Evolutionary conservation across 208 protist species (phyloP).

Genomic region (Porcisia deanei): DNA sequence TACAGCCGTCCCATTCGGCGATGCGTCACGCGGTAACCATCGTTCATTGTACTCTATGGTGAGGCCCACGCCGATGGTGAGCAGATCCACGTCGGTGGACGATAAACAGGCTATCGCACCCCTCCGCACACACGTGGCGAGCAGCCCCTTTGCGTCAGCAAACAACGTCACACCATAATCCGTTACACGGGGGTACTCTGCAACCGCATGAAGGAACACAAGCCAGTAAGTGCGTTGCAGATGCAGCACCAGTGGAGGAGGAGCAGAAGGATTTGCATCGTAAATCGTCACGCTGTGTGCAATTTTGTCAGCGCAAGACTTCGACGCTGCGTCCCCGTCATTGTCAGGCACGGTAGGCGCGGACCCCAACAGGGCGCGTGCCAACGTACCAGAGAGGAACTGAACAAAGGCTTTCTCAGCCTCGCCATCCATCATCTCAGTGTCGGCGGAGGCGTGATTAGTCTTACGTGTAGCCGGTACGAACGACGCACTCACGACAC

Average conservation of each 20-base stretch:
- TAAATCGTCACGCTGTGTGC: background rate
- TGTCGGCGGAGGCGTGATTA: background rate
- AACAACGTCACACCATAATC: background rate
- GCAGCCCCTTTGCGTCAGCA: slow-evolving; percentile 1
- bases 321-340: background rate
- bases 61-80: slow-evolving; percentile 25
- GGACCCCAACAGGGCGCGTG: background rate
- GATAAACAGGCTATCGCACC: slow-evolving; percentile 12
- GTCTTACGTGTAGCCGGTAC: background rate
- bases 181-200: background rate
- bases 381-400: slow-evolving; percentile 13
- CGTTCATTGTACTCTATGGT: slow-evolving; percentile 17
- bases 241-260: background rate
- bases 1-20: background rate
- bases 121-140: slow-evolving; percentile 16
- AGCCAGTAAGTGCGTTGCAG: slow-evolving; percentile 24
- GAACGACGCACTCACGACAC: slow-evolving; percentile 41
- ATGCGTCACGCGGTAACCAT: slow-evolving; percentile 11
- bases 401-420: slow-evolving; percentile 11
- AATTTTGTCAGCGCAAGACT: background rate
- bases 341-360: background rate
- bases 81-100: slow-evolving; percentile 12
- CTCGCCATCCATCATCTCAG: background rate
- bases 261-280: background rate
- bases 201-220: slow-evolving; percentile 7